phyloP scores from a whole-genome alignment of 1,139 yeast species.

The Yamadazyma triangularis region DNA sequence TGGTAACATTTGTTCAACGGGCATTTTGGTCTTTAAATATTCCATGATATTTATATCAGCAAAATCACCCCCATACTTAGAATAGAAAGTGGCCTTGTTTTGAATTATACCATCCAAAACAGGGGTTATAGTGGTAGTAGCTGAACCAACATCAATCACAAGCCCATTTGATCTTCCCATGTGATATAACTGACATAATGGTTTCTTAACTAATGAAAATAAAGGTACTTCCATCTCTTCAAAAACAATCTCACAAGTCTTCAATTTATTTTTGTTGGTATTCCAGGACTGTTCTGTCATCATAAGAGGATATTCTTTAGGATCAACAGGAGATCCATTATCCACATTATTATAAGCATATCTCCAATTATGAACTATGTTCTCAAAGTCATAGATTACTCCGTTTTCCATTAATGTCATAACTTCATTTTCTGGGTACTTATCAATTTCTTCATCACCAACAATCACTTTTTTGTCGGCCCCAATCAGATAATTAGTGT shows the following conservation, averaged over 20 bases:
- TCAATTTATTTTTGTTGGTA: constrained; percentile 46
- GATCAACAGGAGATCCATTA: constrained; percentile 35
- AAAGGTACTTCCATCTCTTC: constrained; percentile 63
- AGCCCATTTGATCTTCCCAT: constrained; percentile 65
- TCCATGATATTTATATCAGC: constrained; percentile 50
- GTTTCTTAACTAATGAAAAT: constrained; percentile 64
- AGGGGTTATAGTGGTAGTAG: constrained; percentile 62
- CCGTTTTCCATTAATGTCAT: constrained; percentile 66
- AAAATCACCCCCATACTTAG: constrained; percentile 69
- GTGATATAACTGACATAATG: constrained; percentile 65
- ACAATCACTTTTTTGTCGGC: constrained; percentile 27
- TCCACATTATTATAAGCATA: constrained; percentile 51
- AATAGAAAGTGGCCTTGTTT: constrained; percentile 53
- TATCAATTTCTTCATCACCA: constrained; percentile 49
- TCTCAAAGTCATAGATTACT: constrained; percentile 60
- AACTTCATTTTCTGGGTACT: constrained; percentile 45
- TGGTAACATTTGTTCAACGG: constrained; percentile 28
- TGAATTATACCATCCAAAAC: constrained; percentile 67
- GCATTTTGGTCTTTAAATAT: constrained; percentile 29
- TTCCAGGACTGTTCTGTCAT: constrained; percentile 65
- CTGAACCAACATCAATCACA: constrained; percentile 65
- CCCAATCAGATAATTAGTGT: constrained; percentile 48
- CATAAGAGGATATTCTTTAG: constrained; percentile 58
- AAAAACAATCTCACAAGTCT: constrained; percentile 59
- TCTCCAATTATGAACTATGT: constrained; percentile 54